Evolutionary conservation across 495 filamentous ascomycete genomes (phyloP), one percentile per base, ranked within the genome.

Genomic region (Hypoxylon cercidicola): DNA sequence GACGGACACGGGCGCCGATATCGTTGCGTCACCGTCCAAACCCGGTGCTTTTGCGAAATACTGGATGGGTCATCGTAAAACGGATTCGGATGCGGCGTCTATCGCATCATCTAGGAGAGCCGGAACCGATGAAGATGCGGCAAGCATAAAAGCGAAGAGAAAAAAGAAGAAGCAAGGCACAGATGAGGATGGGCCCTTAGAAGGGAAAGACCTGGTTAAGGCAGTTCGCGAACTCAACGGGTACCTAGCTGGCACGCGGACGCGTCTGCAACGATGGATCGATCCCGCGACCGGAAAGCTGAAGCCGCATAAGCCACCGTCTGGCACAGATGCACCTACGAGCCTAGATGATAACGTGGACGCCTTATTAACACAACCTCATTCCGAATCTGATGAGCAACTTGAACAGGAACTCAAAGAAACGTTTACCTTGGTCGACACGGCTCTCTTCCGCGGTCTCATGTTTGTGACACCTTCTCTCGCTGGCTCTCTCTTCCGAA

Each of bases 371-470:
- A 75, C 66, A 30, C 77, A 75, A 4, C 81, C 81, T 18, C 79
- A 74, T 34, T 81, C 84, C 49, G 75, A 83, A 35, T 69, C 79
- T 34, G 79, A 87, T n/a, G 77, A 84, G 54, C 85, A 91, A 57
- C 89, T 91, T 62, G 84, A 89, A 63, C 72, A 85, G 16, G 85
- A 88, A 45, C 82, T 98, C 11, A 83, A 87, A 11, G 81, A 88
- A 40, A 91, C 89, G 1, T 96, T 93, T 20, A 88, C 82, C 39
- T 75, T 97, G 1, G 90, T 99, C 16, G 95, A 99, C 71, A 98
- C 95, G 1, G 93, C 93, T 2, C 82, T 98, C 0, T 99, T 99
- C 78, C 86, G 94, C 20, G 89, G 91, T 1, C 93, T 95, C 71
- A 97, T 98, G 91, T 92, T 91, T 62, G 90, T 88, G 4, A 89